Conservation (phyloP, 345 rosid genomes). For the Microcos paniculata region DNA sequence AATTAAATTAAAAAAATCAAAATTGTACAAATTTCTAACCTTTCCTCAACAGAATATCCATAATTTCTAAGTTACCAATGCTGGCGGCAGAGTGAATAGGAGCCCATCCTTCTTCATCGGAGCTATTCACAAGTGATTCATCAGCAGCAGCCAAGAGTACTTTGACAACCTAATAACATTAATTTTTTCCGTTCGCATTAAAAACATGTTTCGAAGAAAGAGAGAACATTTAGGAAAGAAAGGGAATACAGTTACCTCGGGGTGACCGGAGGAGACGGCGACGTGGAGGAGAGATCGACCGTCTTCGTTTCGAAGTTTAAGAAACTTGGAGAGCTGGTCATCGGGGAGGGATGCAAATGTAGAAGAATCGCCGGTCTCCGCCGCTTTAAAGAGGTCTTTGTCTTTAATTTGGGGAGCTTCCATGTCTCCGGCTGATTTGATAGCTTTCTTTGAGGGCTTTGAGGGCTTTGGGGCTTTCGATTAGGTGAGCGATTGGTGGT, state of each 20-base stretch:
- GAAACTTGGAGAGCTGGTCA: conserved; percentile 43
- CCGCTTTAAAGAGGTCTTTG: conserved; percentile 68
- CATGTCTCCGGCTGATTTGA: too few species aligned
- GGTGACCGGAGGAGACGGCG: conserved; percentile 57
- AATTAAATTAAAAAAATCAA: neutral
- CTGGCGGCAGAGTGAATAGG: conserved; percentile 87
- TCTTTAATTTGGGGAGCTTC: conserved; percentile 41
- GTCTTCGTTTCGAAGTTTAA: conserved; percentile 70
- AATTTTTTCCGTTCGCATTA: conserved; percentile 1
- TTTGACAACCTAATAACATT: conserved; percentile 48
- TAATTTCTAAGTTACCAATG: conserved; percentile 60
- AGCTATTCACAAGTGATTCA: conserved; percentile 47
- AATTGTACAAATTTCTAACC: conserved; percentile 50
- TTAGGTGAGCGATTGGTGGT: too few species aligned
- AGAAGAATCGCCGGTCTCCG: conserved; percentile 74
- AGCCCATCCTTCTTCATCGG: conserved; percentile 96
- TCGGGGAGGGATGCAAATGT: conserved; percentile 50
- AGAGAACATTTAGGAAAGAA: neutral
- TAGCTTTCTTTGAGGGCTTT: too few species aligned
- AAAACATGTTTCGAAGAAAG: neutral
- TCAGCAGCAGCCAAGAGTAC: conserved; percentile 46
- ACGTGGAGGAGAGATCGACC: conserved; percentile 87
- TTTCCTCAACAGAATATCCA: conserved; percentile 52
- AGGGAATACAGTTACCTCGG: conserved; percentile 42
- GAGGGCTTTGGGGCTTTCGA: too few species aligned